Evolutionary conservation across 768 basidiomycete species (phyloP), one percentile per base, ranked within the genome.

Genomic region (Clitopilus passeckerianus): DNA sequence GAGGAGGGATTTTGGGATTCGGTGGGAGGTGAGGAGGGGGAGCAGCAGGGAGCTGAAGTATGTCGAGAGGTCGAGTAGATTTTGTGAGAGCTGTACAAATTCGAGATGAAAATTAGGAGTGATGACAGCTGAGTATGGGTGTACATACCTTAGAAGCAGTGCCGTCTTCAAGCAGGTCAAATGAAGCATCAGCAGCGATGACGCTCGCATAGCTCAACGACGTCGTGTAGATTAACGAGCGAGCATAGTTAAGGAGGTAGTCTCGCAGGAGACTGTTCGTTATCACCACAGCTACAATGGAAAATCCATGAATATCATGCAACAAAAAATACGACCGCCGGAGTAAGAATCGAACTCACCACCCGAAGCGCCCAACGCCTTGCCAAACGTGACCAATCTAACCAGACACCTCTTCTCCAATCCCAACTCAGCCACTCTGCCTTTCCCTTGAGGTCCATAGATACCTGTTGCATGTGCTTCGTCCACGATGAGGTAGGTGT

Each of bases 381-480:
- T 98, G 1, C 95, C 95, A 72, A 98, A 98, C 0, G 95, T 98
- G 69, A 92, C 89, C 43, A 98, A 74, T 46, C 95, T 77, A 16
- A 87, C 89, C 9, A 91, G 75, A 12, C 97, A 86, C 58, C 85
- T 81, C 12, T 80, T 69, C 67, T 91, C 88, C 37, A 95, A 72
- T 0, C 89, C 91, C 12, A 92, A 71, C 56, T 82, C 72, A 2
- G 82, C 82, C 3, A 91, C 90, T 2, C 93, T 70, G 0, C 95
- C 95, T 41, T 84, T 76, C 0, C 93, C 95, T 34, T 83, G 74
- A 0, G 84, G 79, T 0, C 95, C 95, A 70, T 94, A 96, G 7
- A 98, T 76, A 0, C 95, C 95, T 0, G 93, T 97, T 4, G 94
- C 84, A 71, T 98, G 96, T 0, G 96, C 96, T 69, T 97, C 95